phyloP scores from a whole-genome alignment of 768 basidiomycete species.

The Lyophyllum semitale region DNA sequence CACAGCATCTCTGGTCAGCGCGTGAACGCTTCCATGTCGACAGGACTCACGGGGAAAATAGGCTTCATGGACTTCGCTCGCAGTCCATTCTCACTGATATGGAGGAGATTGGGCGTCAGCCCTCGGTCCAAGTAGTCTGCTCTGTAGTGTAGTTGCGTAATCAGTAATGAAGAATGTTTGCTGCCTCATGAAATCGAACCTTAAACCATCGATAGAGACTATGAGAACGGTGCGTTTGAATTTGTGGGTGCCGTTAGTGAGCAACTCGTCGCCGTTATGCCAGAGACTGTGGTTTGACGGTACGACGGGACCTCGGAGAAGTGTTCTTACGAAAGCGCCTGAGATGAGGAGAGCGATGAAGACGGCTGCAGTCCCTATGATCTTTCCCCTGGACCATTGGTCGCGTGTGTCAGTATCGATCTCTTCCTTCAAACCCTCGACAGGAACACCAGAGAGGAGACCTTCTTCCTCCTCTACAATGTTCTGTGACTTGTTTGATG shows the following conservation, averaged over 20 bases:
- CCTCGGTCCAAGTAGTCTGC: conserved; percentile 88
- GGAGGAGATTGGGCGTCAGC: conserved; percentile 79
- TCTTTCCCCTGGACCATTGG: conserved; percentile 40
- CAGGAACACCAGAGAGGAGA: conserved; percentile 30
- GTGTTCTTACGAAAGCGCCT: conserved; percentile 40
- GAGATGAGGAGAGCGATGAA: conserved; percentile 45
- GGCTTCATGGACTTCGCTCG: conserved; percentile 86
- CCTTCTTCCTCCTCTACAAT: conserved; percentile 39
- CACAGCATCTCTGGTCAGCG: conserved; percentile 6
- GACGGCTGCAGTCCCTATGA: conserved; percentile 35
- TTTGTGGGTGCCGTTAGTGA: conserved; percentile 82
- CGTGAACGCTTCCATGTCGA: background rate
- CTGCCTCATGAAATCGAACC: conserved; percentile 38
- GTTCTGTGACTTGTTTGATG: conserved; percentile 8
- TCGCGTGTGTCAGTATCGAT: conserved; percentile 18
- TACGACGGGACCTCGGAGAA: conserved; percentile 29
- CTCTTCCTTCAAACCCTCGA: conserved; percentile 24
- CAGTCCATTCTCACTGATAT: conserved; percentile 80
- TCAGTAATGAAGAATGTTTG: conserved; percentile 3
- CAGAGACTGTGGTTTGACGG: conserved; percentile 27
- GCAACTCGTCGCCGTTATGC: conserved; percentile 42
- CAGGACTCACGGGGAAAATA: conserved; percentile 73
- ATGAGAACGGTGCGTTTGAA: conserved; percentile 82
- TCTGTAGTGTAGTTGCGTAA: conserved; percentile 41
- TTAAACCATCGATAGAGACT: conserved; percentile 85